These are phyloP conservation scores for Neurospora sp. DNA, from an alignment of 495 filamentous ascomycete genomes.

Conservation along the genomic window DNA sequence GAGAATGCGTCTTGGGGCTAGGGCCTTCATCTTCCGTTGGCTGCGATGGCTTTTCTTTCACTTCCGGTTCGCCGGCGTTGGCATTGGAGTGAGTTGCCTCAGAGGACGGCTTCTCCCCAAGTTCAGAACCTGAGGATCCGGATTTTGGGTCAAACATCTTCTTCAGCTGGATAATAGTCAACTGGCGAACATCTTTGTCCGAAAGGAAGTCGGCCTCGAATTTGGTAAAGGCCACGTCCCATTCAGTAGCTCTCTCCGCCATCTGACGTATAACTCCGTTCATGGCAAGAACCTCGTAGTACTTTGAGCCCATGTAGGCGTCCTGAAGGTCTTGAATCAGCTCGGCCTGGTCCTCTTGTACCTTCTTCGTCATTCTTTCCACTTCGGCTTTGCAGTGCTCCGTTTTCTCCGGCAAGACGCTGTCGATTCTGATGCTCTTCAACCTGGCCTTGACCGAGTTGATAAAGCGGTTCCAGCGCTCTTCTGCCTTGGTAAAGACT, in stretches of 20 bases:
- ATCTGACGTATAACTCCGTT: slow-evolving; percentile 80
- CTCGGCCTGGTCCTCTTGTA: slow-evolving; percentile 66
- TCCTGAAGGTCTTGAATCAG: slow-evolving; percentile 72
- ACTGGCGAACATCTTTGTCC: slow-evolving; percentile 88
- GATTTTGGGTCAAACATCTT: slow-evolving; percentile 61
- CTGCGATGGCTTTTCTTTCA: neutral
- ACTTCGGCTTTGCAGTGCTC: slow-evolving; percentile 75
- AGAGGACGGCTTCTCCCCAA: slow-evolving; percentile 15
- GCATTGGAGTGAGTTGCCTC: slow-evolving; percentile 11
- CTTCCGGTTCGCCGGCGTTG: neutral
- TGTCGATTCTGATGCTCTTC: slow-evolving; percentile 81
- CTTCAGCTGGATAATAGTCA: slow-evolving; percentile 85
- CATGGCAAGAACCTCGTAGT: slow-evolving; percentile 91
- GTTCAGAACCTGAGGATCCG: slow-evolving; percentile 7
- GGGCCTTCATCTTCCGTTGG: neutral
- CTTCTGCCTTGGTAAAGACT: slow-evolving; percentile 67
- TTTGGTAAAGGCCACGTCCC: slow-evolving; percentile 80
- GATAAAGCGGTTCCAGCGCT: slow-evolving; percentile 78
- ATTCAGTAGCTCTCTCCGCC: slow-evolving; percentile 86
- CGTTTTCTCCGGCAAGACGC: slow-evolving; percentile 72
- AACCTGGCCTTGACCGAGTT: slow-evolving; percentile 71
- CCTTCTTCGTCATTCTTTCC: slow-evolving; percentile 60
- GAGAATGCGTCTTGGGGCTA: slow-evolving; percentile 8
- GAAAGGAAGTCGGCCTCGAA: slow-evolving; percentile 95
- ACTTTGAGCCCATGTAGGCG: slow-evolving; percentile 83